Conservation (phyloP, 2,329 filamentous ascomycete species). For the Cercospora brassicicola region DNA sequence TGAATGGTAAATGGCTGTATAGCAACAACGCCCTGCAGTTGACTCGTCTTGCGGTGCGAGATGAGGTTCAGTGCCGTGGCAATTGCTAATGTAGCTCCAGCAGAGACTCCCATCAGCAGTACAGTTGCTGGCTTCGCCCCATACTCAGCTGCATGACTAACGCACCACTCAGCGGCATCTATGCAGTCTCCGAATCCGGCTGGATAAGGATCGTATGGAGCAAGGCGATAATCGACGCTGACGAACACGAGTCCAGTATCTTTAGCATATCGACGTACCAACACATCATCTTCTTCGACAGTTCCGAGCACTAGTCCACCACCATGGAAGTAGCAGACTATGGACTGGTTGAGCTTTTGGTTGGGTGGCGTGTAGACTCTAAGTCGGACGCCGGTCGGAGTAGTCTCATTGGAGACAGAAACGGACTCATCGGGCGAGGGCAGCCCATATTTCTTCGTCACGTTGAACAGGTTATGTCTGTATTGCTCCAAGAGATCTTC, state of each 20-base stretch:
- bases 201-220: constrained; percentile 60
- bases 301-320: constrained; percentile 22
- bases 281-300: constrained; percentile 22
- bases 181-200: constrained; percentile 57
- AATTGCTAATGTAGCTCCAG: constrained; percentile 21
- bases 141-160: constrained; percentile 46
- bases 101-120: constrained; percentile 21
- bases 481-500: constrained; percentile 21
- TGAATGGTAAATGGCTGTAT: constrained; percentile 23
- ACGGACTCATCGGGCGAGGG: constrained; percentile 13
- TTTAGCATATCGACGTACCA: constrained; percentile 15
- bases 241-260: constrained; percentile 48
- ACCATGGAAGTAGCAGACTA: constrained; percentile 23
- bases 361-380: constrained; percentile 18
- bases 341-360: constrained; percentile 15
- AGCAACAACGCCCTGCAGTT: constrained; percentile 21
- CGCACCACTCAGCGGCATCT: constrained; percentile 57
- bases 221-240: constrained; percentile 59
- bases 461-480: constrained; percentile 13
- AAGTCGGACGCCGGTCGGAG: constrained; percentile 17
- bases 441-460: constrained; percentile 17
- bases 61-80: constrained; percentile 18
- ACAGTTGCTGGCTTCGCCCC: constrained; percentile 13
- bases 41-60: constrained; percentile 8
- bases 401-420: constrained; percentile 9